phyloP scores from a whole-genome alignment of 2,329 filamentous ascomycete species.

The Diaporthe citrichinensis region DNA sequence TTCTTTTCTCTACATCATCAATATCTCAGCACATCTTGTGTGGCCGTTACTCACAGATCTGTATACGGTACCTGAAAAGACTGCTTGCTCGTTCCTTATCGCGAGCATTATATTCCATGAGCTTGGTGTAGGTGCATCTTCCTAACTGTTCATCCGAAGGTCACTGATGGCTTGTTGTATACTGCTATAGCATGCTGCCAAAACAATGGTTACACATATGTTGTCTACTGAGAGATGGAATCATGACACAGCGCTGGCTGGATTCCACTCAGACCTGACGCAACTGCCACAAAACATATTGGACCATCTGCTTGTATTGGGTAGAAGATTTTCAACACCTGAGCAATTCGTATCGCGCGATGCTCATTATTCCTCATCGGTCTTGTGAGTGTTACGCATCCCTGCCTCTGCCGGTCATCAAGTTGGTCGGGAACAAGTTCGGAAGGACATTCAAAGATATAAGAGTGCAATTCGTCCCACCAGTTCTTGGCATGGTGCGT shows the following conservation, averaged over 20 bases:
- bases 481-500: neutral
- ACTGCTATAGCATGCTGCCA: neutral
- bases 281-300: neutral
- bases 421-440: neutral
- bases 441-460: neutral
- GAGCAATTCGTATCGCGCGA: neutral
- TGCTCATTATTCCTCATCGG: no score
- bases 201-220: neutral
- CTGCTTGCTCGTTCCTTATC: neutral
- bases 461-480: neutral
- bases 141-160: neutral
- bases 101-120: neutral
- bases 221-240: neutral
- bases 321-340: neutral
- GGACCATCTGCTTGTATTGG: neutral
- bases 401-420: no score
- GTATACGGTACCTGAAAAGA: neutral
- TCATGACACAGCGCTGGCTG: neutral
- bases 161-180: neutral
- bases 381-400: no score
- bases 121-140: neutral
- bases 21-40: neutral
- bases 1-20: neutral
- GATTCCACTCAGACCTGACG: neutral
- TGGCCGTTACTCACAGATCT: neutral